These are phyloP conservation scores for Linum usitatissimum DNA, from an alignment of 345 rosid species.

Conservation along the genomic window DNA sequence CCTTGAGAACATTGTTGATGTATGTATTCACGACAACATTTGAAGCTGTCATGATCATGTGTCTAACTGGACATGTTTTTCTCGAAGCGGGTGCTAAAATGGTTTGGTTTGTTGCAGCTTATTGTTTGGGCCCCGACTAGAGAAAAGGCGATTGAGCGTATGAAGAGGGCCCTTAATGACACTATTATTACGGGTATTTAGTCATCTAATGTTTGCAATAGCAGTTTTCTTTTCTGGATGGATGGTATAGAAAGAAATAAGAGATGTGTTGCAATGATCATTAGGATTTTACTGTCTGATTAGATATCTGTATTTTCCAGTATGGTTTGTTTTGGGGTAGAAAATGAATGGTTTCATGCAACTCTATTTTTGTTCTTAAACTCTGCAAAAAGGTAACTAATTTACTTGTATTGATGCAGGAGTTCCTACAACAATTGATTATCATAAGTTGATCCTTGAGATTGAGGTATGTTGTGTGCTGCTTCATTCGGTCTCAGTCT, in stretches of 20 bases:
- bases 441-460: slow-evolving; percentile 95
- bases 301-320: not conserved
- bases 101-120: slow-evolving; percentile 40
- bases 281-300: not conserved
- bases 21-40: not conserved
- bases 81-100: slow-evolving; percentile 12
- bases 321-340: not conserved
- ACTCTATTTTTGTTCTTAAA: no score
- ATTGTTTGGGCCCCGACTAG: slow-evolving; percentile 98
- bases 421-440: slow-evolving; percentile 89
- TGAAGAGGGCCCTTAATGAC: slow-evolving; percentile 96
- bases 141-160: slow-evolving; percentile 92
- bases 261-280: not conserved
- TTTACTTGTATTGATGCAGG: slow-evolving; percentile 31
- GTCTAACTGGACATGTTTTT: slow-evolving; percentile 2
- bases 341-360: not conserved
- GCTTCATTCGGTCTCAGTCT: slow-evolving; percentile 2
- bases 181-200: slow-evolving; percentile 70
- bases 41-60: not conserved
- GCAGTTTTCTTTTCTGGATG: not conserved
- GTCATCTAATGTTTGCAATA: not conserved
- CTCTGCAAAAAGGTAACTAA: no score
- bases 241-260: not conserved
- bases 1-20: not conserved
- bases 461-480: slow-evolving; percentile 54